A percentile compares a stretch with the other conserved stretches of the same genome.
These are phyloP conservation scores for Apium graveolens DNA, from an alignment of 129 eudicot genomes.

Conservation along the genomic window DNA sequence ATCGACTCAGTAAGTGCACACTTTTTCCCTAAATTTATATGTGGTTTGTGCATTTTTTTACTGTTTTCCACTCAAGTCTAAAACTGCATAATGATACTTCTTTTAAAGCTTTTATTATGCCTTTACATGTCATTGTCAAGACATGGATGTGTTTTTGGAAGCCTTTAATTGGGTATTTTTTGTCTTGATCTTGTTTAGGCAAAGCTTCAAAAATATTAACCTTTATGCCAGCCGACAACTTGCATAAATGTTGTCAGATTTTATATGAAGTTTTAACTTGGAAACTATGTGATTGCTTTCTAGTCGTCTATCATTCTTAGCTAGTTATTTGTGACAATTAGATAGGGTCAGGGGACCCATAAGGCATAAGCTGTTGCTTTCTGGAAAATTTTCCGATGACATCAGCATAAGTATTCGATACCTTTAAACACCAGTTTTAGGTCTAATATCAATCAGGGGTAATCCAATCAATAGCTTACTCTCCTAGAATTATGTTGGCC, in stretches of 20 bases:
- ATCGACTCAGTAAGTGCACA: constrained; percentile 47
- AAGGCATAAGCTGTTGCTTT: background rate
- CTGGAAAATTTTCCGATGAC: background rate
- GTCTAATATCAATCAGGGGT: background rate
- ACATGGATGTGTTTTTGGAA: background rate
- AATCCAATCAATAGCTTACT: background rate
- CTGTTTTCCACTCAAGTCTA: background rate
- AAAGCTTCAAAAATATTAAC: background rate
- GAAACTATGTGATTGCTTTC: background rate
- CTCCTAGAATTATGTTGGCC: background rate
- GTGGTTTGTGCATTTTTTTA: background rate
- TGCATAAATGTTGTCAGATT: background rate
- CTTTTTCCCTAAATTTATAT: background rate
- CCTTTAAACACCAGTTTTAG: background rate
- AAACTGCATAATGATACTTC: background rate
- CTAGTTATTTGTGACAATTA: background rate
- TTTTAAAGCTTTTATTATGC: background rate
- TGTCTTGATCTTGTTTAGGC: background rate
- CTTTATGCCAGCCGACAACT: background rate
- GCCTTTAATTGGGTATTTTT: background rate
- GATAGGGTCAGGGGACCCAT: background rate
- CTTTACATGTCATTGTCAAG: background rate
- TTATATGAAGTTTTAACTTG: background rate
- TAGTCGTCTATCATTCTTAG: background rate
- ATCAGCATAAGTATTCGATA: background rate